Conservation (phyloP, 352 stramenopile species). For the Globisporangium takayamanum region DNA sequence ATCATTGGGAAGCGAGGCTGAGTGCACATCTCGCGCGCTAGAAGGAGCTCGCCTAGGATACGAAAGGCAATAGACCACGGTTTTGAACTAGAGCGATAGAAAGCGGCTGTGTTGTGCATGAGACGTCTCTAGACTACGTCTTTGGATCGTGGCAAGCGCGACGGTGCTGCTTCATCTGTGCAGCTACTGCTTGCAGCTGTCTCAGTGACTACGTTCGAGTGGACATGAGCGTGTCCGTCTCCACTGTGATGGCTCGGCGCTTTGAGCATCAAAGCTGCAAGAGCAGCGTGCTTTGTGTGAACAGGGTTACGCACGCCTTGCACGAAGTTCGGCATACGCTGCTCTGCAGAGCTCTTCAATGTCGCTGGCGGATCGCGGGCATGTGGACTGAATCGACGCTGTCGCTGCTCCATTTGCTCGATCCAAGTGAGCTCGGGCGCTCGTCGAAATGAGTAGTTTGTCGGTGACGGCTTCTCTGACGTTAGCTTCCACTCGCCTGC, state of each 20-base stretch:
- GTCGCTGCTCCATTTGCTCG: constrained; percentile 52
- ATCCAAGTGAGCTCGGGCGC: constrained; percentile 54
- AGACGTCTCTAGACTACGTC: neutral
- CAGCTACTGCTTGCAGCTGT: neutral
- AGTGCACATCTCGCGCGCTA: neutral
- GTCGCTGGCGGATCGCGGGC: constrained; percentile 13
- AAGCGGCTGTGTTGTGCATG: neutral
- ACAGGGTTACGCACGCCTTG: constrained; percentile 39
- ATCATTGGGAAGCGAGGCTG: constrained; percentile 25
- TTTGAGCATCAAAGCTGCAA: neutral
- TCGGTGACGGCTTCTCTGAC: constrained; percentile 54
- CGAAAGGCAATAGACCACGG: constrained; percentile 3
- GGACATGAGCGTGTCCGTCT: neutral
- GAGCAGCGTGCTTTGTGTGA: constrained; percentile 16
- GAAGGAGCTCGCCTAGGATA: neutral
- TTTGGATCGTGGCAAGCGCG: neutral
- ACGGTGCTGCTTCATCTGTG: neutral
- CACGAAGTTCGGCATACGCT: constrained; percentile 42
- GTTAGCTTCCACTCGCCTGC: constrained; percentile 52
- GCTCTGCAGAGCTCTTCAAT: constrained; percentile 15
- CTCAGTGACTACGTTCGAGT: neutral
- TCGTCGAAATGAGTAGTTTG: constrained; percentile 50
- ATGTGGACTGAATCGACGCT: constrained; percentile 32
- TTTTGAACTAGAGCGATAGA: neutral
- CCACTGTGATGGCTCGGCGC: neutral